phyloP scores from a whole-genome alignment of 106 monocot species.

The Alisma plantagoaquatica region DNA sequence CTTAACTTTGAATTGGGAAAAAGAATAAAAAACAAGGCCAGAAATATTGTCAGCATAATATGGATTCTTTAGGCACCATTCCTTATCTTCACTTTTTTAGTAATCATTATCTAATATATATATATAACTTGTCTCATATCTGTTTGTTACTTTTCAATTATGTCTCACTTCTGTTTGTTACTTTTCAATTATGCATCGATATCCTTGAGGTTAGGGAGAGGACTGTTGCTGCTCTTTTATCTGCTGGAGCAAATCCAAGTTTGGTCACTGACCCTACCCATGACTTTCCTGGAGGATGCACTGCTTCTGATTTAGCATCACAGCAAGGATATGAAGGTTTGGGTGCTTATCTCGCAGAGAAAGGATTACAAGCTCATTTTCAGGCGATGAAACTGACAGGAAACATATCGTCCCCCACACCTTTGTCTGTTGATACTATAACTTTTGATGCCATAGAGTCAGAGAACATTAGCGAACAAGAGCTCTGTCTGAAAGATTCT shows the following conservation, averaged over 20 bases:
- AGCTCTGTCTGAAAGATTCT: slow-evolving; percentile 82
- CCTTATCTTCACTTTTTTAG: too few species aligned
- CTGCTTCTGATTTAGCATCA: slow-evolving; percentile 81
- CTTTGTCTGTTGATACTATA: slow-evolving; percentile 5
- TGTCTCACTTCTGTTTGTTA: too few species aligned
- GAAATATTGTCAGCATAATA: too few species aligned
- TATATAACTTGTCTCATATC: too few species aligned
- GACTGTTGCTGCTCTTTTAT: slow-evolving; percentile 82
- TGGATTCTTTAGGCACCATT: too few species aligned
- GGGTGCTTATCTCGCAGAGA: slow-evolving; percentile 87
- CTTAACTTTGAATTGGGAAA: too few species aligned
- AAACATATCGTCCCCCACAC: slow-evolving; percentile 19
- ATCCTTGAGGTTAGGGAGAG: slow-evolving; percentile 47
- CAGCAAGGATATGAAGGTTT: slow-evolving; percentile 71
- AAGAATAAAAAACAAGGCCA: too few species aligned
- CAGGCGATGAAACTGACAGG: slow-evolving; percentile 70
- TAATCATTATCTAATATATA: too few species aligned
- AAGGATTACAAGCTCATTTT: slow-evolving; percentile 74
- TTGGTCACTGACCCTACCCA: slow-evolving; percentile 81
- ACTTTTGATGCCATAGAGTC: slow-evolving; percentile 19
- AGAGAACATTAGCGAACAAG: slow-evolving; percentile 58
- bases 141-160: too few species aligned
- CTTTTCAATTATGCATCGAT: too few species aligned
- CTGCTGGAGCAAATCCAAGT: slow-evolving; percentile 92
- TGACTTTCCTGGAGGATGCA: slow-evolving; percentile 64